phyloP scores from a whole-genome alignment of 1,284 basidiomycete species.

The Ceratobasidium sp. region DNA sequence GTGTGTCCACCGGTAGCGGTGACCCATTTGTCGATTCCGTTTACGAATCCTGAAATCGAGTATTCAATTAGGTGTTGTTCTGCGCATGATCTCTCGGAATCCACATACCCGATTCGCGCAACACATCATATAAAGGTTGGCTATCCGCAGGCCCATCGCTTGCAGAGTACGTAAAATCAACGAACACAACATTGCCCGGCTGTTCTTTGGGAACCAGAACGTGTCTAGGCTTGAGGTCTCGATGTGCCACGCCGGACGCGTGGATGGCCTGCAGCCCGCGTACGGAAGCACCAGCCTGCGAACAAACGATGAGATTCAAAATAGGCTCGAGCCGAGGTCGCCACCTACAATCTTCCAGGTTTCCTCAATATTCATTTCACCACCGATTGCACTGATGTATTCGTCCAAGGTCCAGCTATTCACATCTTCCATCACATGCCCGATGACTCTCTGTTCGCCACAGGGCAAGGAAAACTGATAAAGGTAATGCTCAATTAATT shows the following conservation, averaged over 20 bases:
- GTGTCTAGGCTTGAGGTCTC: slow-evolving; percentile 45
- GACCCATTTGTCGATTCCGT: slow-evolving; percentile 45
- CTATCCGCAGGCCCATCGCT: slow-evolving; percentile 44
- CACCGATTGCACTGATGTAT: slow-evolving; percentile 40
- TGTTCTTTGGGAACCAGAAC: slow-evolving; percentile 44
- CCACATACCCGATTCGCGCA: slow-evolving; percentile 43
- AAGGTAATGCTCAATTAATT: slow-evolving; percentile 7
- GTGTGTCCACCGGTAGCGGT: slow-evolving; percentile 40
- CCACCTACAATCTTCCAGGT: slow-evolving; percentile 43
- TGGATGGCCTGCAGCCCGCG: slow-evolving; percentile 38
- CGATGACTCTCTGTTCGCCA: slow-evolving; percentile 45
- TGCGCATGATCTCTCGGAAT: slow-evolving; percentile 19
- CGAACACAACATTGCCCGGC: slow-evolving; percentile 44
- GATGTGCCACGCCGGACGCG: slow-evolving; percentile 40
- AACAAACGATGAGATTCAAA: slow-evolving; percentile 17
- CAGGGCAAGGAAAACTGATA: slow-evolving; percentile 42
- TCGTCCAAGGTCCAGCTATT: slow-evolving; percentile 44
- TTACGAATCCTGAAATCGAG: slow-evolving; percentile 44
- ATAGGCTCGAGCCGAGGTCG: slow-evolving; percentile 8
- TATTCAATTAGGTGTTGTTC: slow-evolving; percentile 27
- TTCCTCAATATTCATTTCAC: slow-evolving; percentile 42
- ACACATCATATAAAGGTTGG: slow-evolving; percentile 39
- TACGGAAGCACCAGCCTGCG: slow-evolving; percentile 37
- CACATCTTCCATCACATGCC: slow-evolving; percentile 46
- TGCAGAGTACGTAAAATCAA: slow-evolving; percentile 45